Evolutionary conservation across 805 yeast species (phyloP).

Genomic region (Nakazawaea sp.): DNA sequence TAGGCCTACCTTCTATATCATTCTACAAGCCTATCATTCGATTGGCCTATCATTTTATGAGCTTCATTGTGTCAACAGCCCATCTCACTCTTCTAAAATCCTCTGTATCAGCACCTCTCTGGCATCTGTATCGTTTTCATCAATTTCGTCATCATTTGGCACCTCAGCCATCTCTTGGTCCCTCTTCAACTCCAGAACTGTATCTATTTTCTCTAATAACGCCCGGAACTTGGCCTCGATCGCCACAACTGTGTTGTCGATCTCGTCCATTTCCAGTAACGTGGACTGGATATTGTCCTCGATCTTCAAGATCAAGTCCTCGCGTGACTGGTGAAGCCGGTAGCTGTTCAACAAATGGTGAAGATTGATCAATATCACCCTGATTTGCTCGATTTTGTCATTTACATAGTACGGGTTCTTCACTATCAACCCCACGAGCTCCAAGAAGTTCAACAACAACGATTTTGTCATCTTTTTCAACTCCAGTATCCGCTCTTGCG

Average conservation of each 20-base stretch:
- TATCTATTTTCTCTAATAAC: conserved; percentile 2
- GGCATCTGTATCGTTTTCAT: not conserved
- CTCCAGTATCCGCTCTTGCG: conserved; percentile 58
- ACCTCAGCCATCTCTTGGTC: not conserved
- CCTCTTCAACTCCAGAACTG: not conserved
- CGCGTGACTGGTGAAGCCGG: conserved; percentile 93
- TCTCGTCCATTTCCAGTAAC: conserved; percentile 5
- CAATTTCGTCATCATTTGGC: no score
- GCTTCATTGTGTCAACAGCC: not conserved
- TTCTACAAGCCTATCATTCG: no score
- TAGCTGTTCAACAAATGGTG: conserved; percentile 90
- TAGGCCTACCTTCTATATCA: no score
- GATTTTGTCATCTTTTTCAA: conserved; percentile 77
- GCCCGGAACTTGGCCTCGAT: conserved; percentile 7
- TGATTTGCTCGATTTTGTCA: conserved; percentile 67
- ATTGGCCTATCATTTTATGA: no score
- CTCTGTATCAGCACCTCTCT: not conserved
- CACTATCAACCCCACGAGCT: conserved; percentile 70
- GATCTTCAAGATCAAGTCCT: conserved; percentile 72
- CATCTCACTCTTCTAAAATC: not conserved
- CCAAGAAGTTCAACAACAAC: conserved; percentile 71
- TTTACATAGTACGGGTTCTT: conserved; percentile 59
- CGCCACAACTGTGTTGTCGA: conserved; percentile 2
- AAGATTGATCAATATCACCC: conserved; percentile 76
- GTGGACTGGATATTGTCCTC: conserved; percentile 47